Base-by-base conservation (phyloP, 148 eudicot species). In the Cornus florida region DNA sequence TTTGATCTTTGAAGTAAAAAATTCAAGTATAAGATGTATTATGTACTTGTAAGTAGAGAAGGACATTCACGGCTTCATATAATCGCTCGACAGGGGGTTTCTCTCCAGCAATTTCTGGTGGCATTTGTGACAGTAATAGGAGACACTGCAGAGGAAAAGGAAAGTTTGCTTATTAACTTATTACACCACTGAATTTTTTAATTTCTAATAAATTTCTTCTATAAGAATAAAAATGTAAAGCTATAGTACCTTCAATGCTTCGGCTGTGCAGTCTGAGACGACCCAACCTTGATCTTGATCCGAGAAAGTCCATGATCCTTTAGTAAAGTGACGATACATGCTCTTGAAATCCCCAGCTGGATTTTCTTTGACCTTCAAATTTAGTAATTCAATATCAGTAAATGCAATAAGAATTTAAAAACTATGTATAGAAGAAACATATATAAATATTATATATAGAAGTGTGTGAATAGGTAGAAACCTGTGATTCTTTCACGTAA, bases 401-500 rank as follows among this genome's bases (percentile, higher is more conserved):
- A 22, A 11, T 2, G 0, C 22, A 19, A 12, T 53, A 6, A 1
- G 6, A 43, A 43, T 43, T 43, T 43, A 6, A 43, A 43, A 9
- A 43, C 9, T 43, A 43, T 43, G 8, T 43, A 22, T 53, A 0
- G 14, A 46, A 43, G 23, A 43, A 10, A 4, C 5, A n/a, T 57
- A 4, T 8, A 0, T 46, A 32, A 6, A 4, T 5, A 3, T 33
- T 9, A 3, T 48, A 6, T 17, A 19, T 19, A 6, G 12, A n/a
- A 1, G 46, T 4, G n/a, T 35, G 65, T 32, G 10, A 35, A 38
- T 43, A 59, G 22, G 6, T 7, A 62, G 20, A 16, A 39, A 75
- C 78, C 78, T 75, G 78, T 75, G 78, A 75, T 75, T 75, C 70
- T 64, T 75, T 75, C 12, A 75, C 11, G 57, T 12, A 75, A 16